Base-by-base conservation (phyloP, 257 asterid species). In the Fraxinus excelsior region DNA sequence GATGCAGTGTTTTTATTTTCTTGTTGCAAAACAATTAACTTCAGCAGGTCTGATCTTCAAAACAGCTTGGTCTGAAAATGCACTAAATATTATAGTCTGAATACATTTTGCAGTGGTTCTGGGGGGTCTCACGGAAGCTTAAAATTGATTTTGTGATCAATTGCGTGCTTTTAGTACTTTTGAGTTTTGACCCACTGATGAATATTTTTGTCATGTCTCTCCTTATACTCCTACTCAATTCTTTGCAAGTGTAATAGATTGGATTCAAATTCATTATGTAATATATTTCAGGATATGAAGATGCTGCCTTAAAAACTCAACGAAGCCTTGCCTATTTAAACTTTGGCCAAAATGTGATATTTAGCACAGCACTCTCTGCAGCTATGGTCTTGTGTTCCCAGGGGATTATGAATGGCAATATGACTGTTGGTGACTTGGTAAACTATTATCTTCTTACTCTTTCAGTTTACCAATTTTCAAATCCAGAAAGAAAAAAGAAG, bases 371-470 rank as follows among this genome's bases (percentile, higher is more conserved):
- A 75, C 84, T 96, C 82, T 93, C 98, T 68, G 81, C 97, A 76
- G 94, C 98, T 78, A 96, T 96, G 99, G 96, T 96, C 70, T 75
- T 89, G 87, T 96, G 97, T 73, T 90, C 99, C 62, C 83, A 86
- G 81, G 99, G 99, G 84, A 90, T 96, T 68, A 88, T 93, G 96
- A 83, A 82, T 49, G 92, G 96, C 74, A 87, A 78, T 80, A 86
- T 96, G 98, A 96, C 99, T 56, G 96, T 96, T 78, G 99, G 99
- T 65, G 99, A 96, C 92, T 87, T 96, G 97, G 99, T 96, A 89
- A 75, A 67, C 64, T 32, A 71, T 73, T 74, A 51, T 35, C 77
- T 65, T 44, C 71, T 53, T 25, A 35, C 62, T 35, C 66, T 16
- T 80, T 53, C 42, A 65, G 31, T 8, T 79, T 19, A 32, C 71